These are phyloP conservation scores for Paecilomyces sp. DNA, from an alignment of 2,329 filamentous ascomycete genomes.

Conservation along the genomic window DNA sequence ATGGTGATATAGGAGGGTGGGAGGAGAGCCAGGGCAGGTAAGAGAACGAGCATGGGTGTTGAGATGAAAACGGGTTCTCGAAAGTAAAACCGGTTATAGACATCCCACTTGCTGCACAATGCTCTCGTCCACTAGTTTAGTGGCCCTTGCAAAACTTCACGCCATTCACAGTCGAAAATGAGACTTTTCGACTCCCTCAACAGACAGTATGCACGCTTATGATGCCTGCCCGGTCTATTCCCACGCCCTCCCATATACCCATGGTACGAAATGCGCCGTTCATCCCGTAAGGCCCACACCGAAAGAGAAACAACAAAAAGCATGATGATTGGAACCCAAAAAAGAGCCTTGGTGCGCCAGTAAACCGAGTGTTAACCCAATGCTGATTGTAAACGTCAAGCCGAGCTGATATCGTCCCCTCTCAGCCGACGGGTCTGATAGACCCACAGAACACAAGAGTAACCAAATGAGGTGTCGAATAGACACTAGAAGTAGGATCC, in stretches of 20 bases:
- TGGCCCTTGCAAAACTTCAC: neutral
- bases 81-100: neutral
- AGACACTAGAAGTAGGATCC: constrained; percentile 1
- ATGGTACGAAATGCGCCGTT: neutral
- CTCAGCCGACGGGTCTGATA: neutral
- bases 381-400: neutral
- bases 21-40: neutral
- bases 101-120: too few species aligned
- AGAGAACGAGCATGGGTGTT: neutral
- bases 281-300: neutral
- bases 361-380: neutral
- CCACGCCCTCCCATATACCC: neutral
- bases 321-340: neutral
- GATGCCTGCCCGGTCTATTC: neutral
- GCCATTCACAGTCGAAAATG: neutral
- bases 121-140: neutral
- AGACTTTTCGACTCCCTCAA: neutral
- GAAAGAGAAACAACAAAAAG: neutral
- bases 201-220: neutral
- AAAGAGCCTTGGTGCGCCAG: neutral
- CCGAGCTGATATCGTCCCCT: neutral
- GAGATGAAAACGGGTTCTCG: neutral
- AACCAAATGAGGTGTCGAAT: neutral
- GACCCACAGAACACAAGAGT: neutral
- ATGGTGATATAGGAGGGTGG: neutral